A percentile compares a stretch with the other conserved stretches of the same genome.
Conservation (phyloP, 2,329 filamentous ascomycete species). For the Drechslerella dactyloides region DNA sequence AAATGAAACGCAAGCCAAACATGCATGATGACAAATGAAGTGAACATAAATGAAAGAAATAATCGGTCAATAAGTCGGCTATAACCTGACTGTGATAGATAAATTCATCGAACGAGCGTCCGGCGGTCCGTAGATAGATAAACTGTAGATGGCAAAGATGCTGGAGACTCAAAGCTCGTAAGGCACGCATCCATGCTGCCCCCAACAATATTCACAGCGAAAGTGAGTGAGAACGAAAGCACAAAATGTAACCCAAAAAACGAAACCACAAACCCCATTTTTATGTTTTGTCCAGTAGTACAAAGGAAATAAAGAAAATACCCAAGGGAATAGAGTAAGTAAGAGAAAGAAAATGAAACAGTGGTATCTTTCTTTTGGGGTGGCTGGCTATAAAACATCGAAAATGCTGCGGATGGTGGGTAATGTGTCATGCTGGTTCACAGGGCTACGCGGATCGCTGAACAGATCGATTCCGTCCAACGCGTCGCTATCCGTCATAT, state of each 20-base stretch:
- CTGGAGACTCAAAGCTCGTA: no score
- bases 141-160: slow-evolving; percentile 41
- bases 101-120: slow-evolving; percentile 27
- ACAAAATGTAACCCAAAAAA: slow-evolving; percentile 35
- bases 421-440: slow-evolving; percentile 50
- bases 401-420: slow-evolving; percentile 55
- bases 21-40: no score
- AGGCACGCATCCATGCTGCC: slow-evolving; percentile 13
- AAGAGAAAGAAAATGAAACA: slow-evolving; percentile 19
- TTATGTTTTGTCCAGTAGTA: neutral
- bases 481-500: slow-evolving; percentile 39
- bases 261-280: slow-evolving; percentile 36
- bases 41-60: no score
- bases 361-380: slow-evolving; percentile 33
- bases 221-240: slow-evolving; percentile 25
- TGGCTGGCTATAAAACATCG: slow-evolving; percentile 53
- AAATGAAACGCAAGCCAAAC: no score
- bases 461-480: slow-evolving; percentile 51
- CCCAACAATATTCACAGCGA: slow-evolving; percentile 35
- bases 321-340: slow-evolving; percentile 13
- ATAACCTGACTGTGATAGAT: no score
- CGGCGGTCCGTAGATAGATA: slow-evolving; percentile 11
- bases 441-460: slow-evolving; percentile 54
- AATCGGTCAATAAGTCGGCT: no score
- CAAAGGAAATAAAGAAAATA: slow-evolving; percentile 29